Evolutionary conservation across 768 basidiomycete species (phyloP).

Genomic region (Leccinellum rugosiceps): DNA sequence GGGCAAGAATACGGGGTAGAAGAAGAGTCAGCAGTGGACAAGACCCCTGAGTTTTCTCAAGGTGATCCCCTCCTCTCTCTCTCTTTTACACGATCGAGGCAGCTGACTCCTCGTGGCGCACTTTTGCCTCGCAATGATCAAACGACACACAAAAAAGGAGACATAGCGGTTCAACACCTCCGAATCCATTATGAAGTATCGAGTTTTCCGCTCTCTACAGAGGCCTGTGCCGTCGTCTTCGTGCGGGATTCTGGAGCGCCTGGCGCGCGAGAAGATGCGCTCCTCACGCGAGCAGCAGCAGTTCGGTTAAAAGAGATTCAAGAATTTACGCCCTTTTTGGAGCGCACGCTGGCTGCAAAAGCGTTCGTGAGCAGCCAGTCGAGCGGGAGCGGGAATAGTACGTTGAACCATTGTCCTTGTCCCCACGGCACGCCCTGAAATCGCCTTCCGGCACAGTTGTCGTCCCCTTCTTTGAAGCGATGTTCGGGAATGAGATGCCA

Average conservation of each 20-base stretch:
- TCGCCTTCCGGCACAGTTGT: conserved; percentile 9
- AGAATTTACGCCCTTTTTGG: conserved; percentile 19
- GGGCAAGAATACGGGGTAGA: conserved; percentile 36
- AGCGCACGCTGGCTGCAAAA: conserved; percentile 23
- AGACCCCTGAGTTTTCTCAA: conserved; percentile 37
- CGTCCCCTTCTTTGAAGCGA: conserved; percentile 13
- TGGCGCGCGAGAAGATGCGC: background rate
- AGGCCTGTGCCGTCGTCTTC: conserved; percentile 45
- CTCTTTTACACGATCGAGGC: background rate
- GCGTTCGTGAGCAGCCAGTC: conserved; percentile 20
- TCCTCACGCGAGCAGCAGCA: conserved; percentile 12
- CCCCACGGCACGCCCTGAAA: background rate
- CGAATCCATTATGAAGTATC: conserved; percentile 49
- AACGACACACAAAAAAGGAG: conserved; percentile 7
- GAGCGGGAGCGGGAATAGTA: conserved; percentile 9
- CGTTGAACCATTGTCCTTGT: conserved; percentile 5
- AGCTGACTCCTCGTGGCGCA: background rate
- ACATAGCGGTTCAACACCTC: conserved; percentile 8
- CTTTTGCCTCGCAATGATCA: background rate
- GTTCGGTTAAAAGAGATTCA: conserved; percentile 12
- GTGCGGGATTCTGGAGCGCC: conserved; percentile 30
- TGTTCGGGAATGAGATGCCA: conserved; percentile 26
- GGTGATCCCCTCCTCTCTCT: conserved; percentile 30
- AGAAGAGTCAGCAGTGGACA: conserved; percentile 34
- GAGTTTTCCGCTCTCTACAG: conserved; percentile 36